These are phyloP conservation scores for Poa annua DNA, from an alignment of 176 grass and related monocot species.

Conservation along the genomic window DNA sequence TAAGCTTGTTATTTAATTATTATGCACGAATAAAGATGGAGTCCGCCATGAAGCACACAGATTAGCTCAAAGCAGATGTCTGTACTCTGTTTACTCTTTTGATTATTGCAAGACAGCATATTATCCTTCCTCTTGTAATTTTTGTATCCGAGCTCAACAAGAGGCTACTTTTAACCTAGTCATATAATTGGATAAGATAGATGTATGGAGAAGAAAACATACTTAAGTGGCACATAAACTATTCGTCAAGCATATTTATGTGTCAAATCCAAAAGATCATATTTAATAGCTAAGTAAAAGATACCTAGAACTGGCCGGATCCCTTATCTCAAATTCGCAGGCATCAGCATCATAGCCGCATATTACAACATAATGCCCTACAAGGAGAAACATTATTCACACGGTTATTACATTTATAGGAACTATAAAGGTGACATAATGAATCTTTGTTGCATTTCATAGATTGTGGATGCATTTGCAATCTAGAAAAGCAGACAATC, in stretches of 20 bases:
- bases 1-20: background rate
- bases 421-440: background rate
- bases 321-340: conserved; percentile 97
- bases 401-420: conserved; percentile 21
- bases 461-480: background rate
- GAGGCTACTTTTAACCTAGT: background rate
- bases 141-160: background rate
- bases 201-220: background rate
- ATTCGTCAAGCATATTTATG: background rate
- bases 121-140: background rate
- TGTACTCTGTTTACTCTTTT: background rate
- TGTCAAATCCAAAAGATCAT: background rate
- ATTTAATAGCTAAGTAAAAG: background rate
- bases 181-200: background rate
- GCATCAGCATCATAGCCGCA: conserved; percentile 89
- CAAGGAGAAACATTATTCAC: conserved; percentile 12
- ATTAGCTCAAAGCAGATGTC: background rate
- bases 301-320: conserved; percentile 94
- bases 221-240: background rate
- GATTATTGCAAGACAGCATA: background rate
- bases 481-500: background rate
- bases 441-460: background rate
- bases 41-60: background rate
- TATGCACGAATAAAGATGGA: background rate
- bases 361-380: conserved; percentile 96